Conservation (phyloP, 2,329 filamentous ascomycete genomes). For the Rhinocladiella mackenziei region DNA sequence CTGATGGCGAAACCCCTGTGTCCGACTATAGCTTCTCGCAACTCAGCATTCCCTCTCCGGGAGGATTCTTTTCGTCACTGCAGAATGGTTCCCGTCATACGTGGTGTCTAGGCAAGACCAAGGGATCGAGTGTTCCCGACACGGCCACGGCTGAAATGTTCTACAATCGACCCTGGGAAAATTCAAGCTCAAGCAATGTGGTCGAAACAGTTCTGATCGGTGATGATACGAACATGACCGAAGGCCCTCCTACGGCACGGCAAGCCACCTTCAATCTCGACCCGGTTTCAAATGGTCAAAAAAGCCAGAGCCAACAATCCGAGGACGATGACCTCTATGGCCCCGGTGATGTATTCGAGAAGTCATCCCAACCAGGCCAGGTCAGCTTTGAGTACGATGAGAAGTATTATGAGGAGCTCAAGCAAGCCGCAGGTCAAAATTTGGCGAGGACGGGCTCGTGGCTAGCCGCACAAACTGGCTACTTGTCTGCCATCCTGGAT, state of each 20-base stretch:
- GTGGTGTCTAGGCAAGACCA: constrained; percentile 57
- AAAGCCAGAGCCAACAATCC: constrained; percentile 10
- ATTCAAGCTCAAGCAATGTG: constrained; percentile 38
- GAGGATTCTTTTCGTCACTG: constrained; percentile 84
- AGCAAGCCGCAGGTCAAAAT: constrained; percentile 66
- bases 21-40: constrained; percentile 70
- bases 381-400: constrained; percentile 67
- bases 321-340: constrained; percentile 29
- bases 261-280: constrained; percentile 30
- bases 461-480: constrained; percentile 76
- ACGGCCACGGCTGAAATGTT: constrained; percentile 91
- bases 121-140: constrained; percentile 55
- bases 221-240: constrained; percentile 46
- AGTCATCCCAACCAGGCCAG: constrained; percentile 27
- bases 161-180: constrained; percentile 76
- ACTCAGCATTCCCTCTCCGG: constrained; percentile 84
- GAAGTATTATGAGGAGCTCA: constrained; percentile 68
- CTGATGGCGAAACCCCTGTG: constrained; percentile 46
- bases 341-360: constrained; percentile 15
- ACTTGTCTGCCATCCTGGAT: constrained; percentile 62
- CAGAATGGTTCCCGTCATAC: constrained; percentile 71
- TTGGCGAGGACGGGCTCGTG: constrained; percentile 81
- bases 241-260: constrained; percentile 64
- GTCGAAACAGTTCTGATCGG: constrained; percentile 67
- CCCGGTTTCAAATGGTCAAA: neutral